Evolutionary conservation across 352 stramenopile genomes (phyloP), one percentile per base, ranked within the genome.

Genomic region (Pythium insidiosum): DNA sequence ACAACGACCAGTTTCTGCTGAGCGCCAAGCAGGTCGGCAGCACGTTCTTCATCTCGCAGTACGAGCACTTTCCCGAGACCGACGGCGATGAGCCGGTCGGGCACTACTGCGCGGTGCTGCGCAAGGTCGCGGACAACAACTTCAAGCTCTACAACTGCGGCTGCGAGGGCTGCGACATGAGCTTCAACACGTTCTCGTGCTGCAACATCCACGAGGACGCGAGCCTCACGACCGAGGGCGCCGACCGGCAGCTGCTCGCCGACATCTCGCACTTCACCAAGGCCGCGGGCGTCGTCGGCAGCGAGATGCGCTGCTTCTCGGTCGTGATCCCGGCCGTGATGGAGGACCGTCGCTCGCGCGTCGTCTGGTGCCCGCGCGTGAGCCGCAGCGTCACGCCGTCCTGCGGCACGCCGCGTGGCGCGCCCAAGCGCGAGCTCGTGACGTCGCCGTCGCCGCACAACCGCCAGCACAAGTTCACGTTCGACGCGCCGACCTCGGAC

Each of bases 21-120:
- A 91, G 79, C 21, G 79, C 79, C 48, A 88, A 88, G 58, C 75
- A 91, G 34, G 56, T 88, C n/a, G 75, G 73, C 23, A 74, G 74
- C 25, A 84, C 68, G 15, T 91, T 91, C 50, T 95, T 88, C 66
- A 93, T 94, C 54, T 94, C 79, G 18, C 82, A 94, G 50, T 95
- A 95, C 53, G 76, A 91, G 42, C 66, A 94, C 41, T 95, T 95
- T 52, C 72, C 82, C 1, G 76, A 91, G 38, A 66, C 62, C 1
- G 58, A 69, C 19, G 53, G 46, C 7, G 68, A 80, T 1, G 63
- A 75, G 16, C 71, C 72, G 0, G 76, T 53, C 9, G 68, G 61
- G 4, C 76, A 88, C 50, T 94, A 91, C 53, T 93, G 80, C 35
- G 76, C 73, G 2, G 69, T 93, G 10, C 58, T 93, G 23, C 74